Percentiles rank a stretch among this genome's conserved stretches.
These are phyloP conservation scores for Saturnispora gosingensis DNA, from an alignment of 805 yeast species.

Conservation along the genomic window DNA sequence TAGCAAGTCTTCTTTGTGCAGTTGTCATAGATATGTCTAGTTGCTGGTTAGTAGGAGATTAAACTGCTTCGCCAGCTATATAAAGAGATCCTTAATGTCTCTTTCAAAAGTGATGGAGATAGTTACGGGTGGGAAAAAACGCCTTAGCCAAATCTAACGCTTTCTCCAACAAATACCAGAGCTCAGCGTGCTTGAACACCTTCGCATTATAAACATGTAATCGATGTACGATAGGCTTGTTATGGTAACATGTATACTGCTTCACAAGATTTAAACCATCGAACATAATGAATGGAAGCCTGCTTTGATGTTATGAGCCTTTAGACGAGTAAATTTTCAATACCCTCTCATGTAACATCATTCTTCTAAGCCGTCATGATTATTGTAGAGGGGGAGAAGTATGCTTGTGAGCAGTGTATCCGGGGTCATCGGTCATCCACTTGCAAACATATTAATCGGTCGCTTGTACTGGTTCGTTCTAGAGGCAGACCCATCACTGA, in stretches of 20 bases:
- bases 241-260: too few relatives aligned
- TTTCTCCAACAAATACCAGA: background rate
- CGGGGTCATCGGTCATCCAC: conserved; percentile 87
- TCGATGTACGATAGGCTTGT: background rate
- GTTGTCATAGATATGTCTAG: conserved; percentile 14
- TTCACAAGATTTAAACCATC: background rate
- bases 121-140: background rate
- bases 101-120: background rate
- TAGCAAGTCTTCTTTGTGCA: conserved; percentile 79
- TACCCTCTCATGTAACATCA: background rate
- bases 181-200: background rate
- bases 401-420: conserved; percentile 80
- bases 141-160: background rate
- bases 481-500: conserved; percentile 76
- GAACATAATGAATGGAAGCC: background rate
- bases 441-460: conserved; percentile 73
- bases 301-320: background rate
- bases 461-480: conserved; percentile 78
- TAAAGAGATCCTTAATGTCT: background rate
- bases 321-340: background rate
- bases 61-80: too few relatives aligned
- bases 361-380: conserved; percentile 41
- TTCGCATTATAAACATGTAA: background rate
- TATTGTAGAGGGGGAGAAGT: conserved; percentile 66
- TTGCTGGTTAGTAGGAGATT: too few relatives aligned